Percentiles rank a stretch among this genome's conserved stretches.
Evolutionary conservation across 176 grass and related monocot species (phyloP).

Genomic region (Bromus sterilis): DNA sequence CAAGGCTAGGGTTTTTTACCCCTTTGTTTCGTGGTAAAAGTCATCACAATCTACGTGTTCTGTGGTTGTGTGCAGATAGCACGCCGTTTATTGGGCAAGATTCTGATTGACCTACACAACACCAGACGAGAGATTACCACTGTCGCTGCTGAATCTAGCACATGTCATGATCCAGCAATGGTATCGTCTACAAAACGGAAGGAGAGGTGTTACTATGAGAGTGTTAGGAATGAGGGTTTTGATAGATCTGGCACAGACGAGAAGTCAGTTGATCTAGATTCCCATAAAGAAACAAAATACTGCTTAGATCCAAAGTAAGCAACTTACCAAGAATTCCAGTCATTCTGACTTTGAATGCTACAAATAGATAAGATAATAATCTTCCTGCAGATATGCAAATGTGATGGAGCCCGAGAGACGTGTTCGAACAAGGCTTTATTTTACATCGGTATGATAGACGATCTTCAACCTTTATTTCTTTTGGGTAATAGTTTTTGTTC

Average conservation of each 20-base stretch:
- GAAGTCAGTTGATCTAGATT: constrained; percentile 47
- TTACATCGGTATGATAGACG: constrained; percentile 74
- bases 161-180: constrained; percentile 24
- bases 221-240: constrained; percentile 35
- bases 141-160: constrained; percentile 45
- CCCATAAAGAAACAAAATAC: constrained; percentile 89
- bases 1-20: not conserved
- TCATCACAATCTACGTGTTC: not conserved
- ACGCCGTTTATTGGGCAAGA: constrained; percentile 83
- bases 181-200: constrained; percentile 34
- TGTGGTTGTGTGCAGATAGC: constrained; percentile 62
- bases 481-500: constrained; percentile 1
- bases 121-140: constrained; percentile 71
- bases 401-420: constrained; percentile 81
- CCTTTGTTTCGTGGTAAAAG: constrained; percentile 9
- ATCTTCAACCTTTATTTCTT: constrained; percentile 13
- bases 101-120: constrained; percentile 90
- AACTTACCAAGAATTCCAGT: constrained; percentile 1
- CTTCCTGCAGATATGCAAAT: constrained; percentile 87
- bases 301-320: constrained; percentile 92
- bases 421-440: constrained; percentile 97
- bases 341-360: constrained; percentile 16
- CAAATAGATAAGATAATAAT: constrained; percentile 12
- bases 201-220: constrained; percentile 38
- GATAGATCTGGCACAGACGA: constrained; percentile 42